Conservation (phyloP, 768 basidiomycete species). For the Mycena maculata region DNA sequence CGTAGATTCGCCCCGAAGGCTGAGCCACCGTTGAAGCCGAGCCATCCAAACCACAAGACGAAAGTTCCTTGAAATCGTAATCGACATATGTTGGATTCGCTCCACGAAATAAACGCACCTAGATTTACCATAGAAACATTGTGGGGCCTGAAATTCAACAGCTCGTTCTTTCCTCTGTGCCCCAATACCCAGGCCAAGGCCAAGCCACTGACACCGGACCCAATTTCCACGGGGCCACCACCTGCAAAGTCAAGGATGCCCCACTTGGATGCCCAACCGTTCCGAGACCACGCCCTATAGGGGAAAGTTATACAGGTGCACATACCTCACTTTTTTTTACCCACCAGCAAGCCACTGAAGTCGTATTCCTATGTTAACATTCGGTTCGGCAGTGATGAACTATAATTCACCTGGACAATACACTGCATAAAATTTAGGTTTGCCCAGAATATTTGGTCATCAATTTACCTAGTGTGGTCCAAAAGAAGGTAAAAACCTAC, state of each 20-base stretch:
- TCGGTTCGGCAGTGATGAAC: neutral
- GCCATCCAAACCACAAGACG: conserved; percentile 55
- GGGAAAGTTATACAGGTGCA: neutral
- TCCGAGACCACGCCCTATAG: conserved; percentile 71
- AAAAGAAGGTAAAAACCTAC: conserved; percentile 85
- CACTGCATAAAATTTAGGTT: conserved; percentile 50
- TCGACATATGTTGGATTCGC: too few species aligned
- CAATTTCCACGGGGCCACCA: conserved; percentile 91
- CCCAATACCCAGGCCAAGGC: conserved; percentile 92
- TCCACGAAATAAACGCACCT: conserved; percentile 65
- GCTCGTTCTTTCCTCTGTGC: conserved; percentile 75
- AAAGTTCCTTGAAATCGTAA: conserved; percentile 15
- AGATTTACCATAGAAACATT: conserved; percentile 87
- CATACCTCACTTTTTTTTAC: neutral
- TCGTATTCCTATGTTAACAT: neutral
- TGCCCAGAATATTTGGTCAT: neutral
- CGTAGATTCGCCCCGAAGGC: conserved; percentile 91
- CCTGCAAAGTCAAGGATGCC: conserved; percentile 93
- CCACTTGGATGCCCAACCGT: conserved; percentile 88
- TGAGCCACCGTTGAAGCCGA: conserved; percentile 93
- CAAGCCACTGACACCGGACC: conserved; percentile 85
- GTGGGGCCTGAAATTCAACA: conserved; percentile 87
- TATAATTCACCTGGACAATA: conserved; percentile 70
- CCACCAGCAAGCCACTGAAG: conserved; percentile 72
- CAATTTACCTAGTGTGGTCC: conserved; percentile 70